These are phyloP conservation scores for Zizania latifolia DNA, from an alignment of 176 grass and related monocot genomes.

Conservation along the genomic window DNA sequence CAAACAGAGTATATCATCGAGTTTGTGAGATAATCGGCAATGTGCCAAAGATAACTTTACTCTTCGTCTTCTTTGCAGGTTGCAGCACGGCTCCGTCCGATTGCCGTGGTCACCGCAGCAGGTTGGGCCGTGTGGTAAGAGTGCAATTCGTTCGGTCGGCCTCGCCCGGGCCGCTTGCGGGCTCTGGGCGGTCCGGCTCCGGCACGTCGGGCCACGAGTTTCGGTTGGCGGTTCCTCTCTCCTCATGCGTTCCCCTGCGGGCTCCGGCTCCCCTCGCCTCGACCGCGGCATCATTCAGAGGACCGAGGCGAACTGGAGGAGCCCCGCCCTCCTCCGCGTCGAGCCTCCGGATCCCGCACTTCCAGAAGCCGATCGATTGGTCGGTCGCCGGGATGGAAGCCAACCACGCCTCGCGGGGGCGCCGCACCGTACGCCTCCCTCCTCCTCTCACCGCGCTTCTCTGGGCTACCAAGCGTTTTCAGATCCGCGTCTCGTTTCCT, in stretches of 20 bases:
- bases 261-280: neutral
- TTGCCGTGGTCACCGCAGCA: no score
- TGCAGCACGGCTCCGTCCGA: no score
- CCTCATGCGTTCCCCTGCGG: neutral
- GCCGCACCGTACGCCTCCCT: conserved; percentile 47
- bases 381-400: conserved; percentile 50
- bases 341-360: neutral
- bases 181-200: neutral
- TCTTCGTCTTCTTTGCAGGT: no score
- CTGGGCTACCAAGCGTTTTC: neutral
- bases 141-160: neutral
- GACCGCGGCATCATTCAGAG: neutral
- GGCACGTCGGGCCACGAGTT: neutral
- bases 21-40: no score
- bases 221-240: neutral
- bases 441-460: neutral
- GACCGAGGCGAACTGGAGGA: conserved; percentile 1
- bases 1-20: no score
- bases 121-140: no score
- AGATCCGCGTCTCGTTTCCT: conserved; percentile 25
- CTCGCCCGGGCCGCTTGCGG: neutral
- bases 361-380: neutral
- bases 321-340: conserved; percentile 9
- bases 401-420: conserved; percentile 53
- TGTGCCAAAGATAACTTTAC: no score